Conservation (phyloP, 179 eudicot species). For the Silene vulgaris region DNA sequence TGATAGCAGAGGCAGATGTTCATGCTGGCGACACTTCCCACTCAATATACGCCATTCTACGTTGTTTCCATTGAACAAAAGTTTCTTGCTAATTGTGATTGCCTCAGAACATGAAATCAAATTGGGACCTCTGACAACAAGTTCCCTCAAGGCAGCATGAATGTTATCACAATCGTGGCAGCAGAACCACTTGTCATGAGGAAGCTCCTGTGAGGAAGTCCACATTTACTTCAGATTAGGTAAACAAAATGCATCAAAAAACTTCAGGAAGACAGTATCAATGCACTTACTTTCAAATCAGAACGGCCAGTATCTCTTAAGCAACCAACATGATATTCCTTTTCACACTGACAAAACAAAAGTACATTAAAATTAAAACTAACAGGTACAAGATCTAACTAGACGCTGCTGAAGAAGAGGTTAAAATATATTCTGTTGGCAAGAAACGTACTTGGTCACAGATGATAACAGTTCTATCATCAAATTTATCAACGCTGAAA, state of each 20-base stretch:
- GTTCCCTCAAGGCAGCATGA: conserved; percentile 46
- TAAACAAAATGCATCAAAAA: conserved; percentile 2
- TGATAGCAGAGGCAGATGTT: conserved; percentile 62
- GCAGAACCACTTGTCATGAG: conserved; percentile 87
- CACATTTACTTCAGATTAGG: conserved; percentile 7
- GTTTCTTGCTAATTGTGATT: conserved; percentile 40
- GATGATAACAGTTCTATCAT: conserved; percentile 81
- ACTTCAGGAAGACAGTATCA: background rate
- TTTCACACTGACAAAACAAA: conserved; percentile 64
- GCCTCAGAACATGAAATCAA: conserved; percentile 44
- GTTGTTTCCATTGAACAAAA: conserved; percentile 44
- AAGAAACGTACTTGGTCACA: conserved; percentile 76
- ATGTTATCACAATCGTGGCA: conserved; percentile 61
- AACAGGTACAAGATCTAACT: conserved; percentile 9
- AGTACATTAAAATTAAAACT: background rate
- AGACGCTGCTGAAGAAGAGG: background rate
- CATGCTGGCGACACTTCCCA: conserved; percentile 67
- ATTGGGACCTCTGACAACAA: conserved; percentile 46
- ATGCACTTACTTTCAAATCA: conserved; percentile 63
- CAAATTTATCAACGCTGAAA: conserved; percentile 72
- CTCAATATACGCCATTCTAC: conserved; percentile 68
- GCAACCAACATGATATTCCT: conserved; percentile 93
- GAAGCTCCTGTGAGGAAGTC: conserved; percentile 58
- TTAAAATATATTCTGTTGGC: background rate
- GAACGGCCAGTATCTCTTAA: conserved; percentile 64